These are phyloP conservation scores for Annulohypoxylon maeteangense DNA, from an alignment of 495 filamentous ascomycete species.

Conservation along the genomic window DNA sequence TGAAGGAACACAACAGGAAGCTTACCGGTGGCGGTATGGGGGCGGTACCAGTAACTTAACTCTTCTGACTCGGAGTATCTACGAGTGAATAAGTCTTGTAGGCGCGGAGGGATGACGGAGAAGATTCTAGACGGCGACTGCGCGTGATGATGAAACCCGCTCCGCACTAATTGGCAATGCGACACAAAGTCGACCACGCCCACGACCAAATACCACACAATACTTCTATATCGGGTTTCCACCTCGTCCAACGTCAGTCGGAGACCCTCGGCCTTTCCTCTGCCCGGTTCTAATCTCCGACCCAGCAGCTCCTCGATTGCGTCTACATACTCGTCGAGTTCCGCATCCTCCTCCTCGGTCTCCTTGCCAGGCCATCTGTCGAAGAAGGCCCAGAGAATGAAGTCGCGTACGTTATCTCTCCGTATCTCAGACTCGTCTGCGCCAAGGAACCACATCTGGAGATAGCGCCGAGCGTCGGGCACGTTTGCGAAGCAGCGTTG, in stretches of 20 bases:
- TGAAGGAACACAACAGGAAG: constrained; percentile 73
- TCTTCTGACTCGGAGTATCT: constrained; percentile 57
- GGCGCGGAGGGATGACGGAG: constrained; percentile 67
- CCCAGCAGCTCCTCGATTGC: constrained; percentile 62
- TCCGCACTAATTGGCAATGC: constrained; percentile 52
- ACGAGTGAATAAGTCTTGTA: constrained; percentile 54
- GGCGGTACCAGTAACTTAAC: constrained; percentile 72
- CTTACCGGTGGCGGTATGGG: constrained; percentile 64
- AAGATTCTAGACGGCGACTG: constrained; percentile 52
- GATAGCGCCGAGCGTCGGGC: constrained; percentile 64
- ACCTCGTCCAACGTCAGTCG: constrained; percentile 73
- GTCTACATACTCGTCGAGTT: constrained; percentile 67
- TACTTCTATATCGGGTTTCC: constrained; percentile 67
- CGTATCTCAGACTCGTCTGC: constrained; percentile 68
- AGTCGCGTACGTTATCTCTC: constrained; percentile 72
- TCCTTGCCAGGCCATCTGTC: constrained; percentile 52
- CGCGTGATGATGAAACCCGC: constrained; percentile 61
- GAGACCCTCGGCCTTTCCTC: constrained; percentile 63
- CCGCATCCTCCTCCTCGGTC: constrained; percentile 53
- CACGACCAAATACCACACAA: constrained; percentile 69
- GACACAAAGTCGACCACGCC: constrained; percentile 51
- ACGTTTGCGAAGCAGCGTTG: constrained; percentile 64
- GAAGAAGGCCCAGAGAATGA: constrained; percentile 72
- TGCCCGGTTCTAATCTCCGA: constrained; percentile 59
- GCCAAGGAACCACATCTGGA: constrained; percentile 71